A percentile compares a stretch with the other conserved stretches of the same genome.
Evolutionary conservation across 2,329 filamentous ascomycete species (phyloP).

Genomic region (Fusarium veterinarium): DNA sequence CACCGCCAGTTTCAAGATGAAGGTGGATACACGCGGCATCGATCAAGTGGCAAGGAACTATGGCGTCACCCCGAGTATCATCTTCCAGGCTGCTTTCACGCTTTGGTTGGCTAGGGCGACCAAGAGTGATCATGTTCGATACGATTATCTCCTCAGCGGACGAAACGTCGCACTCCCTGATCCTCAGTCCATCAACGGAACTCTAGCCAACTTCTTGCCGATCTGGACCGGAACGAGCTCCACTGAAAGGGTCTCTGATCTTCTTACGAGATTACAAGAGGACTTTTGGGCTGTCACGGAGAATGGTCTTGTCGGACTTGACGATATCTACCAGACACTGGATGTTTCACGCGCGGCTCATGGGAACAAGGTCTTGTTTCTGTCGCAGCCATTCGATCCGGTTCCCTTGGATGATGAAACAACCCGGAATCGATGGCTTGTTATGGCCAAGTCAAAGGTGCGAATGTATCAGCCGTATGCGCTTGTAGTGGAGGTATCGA

Average conservation of each 20-base stretch:
- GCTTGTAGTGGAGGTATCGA: background rate
- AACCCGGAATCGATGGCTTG: background rate
- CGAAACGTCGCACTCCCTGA: background rate
- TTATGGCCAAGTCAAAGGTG: background rate
- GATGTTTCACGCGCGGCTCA: background rate
- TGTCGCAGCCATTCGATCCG: background rate
- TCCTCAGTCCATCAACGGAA: constrained; percentile 1
- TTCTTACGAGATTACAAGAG: background rate
- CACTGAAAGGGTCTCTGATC: background rate
- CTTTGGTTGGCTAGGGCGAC: background rate
- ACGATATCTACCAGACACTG: background rate
- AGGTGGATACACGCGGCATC: background rate
- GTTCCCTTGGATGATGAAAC: background rate
- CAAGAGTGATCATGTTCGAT: background rate
- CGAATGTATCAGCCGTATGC: constrained; percentile 3
- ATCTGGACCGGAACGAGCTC: fast-evolving
- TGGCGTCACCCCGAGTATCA: background rate
- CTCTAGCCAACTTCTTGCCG: background rate
- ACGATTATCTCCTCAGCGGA: constrained; percentile 4
- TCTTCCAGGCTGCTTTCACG: background rate
- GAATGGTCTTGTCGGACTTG: background rate
- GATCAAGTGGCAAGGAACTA: background rate
- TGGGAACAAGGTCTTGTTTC: background rate
- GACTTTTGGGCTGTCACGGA: constrained; percentile 3
- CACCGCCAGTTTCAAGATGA: background rate